These are phyloP conservation scores for Hordeum marinum DNA, from an alignment of 176 grass and related monocot species.

Conservation along the genomic window DNA sequence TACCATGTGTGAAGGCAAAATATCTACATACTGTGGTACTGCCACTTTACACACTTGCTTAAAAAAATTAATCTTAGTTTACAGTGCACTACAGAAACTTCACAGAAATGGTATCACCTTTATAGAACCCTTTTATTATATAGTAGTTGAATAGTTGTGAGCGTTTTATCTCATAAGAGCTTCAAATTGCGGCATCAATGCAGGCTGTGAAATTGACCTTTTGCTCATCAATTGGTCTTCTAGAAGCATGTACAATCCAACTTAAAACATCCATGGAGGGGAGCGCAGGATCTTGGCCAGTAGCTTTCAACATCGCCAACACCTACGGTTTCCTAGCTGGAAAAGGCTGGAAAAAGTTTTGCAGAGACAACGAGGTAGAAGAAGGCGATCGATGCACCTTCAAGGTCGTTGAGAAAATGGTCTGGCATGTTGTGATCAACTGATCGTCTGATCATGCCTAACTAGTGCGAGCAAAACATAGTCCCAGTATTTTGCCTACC, in stretches of 20 bases:
- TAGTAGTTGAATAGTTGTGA: not conserved
- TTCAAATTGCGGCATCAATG: not conserved
- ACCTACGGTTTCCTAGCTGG: conserved; percentile 9
- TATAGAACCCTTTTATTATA: not conserved
- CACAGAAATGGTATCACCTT: not conserved
- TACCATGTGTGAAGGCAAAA: not conserved
- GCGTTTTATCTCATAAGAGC: not conserved
- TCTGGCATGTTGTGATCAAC: not conserved
- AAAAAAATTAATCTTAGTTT: not conserved
- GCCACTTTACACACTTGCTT: not conserved
- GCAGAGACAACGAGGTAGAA: conserved; percentile 23
- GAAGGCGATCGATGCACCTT: conserved; percentile 11
- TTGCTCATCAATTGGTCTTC: conserved; percentile 18
- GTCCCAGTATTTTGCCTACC: not conserved
- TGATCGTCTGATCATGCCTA: not conserved
- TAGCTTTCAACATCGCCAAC: not conserved
- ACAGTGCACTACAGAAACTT: not conserved
- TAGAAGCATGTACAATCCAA: not conserved
- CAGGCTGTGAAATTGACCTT: conserved; percentile 12
- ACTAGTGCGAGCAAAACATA: not conserved
- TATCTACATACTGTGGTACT: not conserved
- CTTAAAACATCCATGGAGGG: not conserved
- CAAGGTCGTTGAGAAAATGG: not conserved
- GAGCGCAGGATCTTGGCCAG: conserved; percentile 2
- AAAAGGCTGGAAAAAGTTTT: conserved; percentile 24